Conservation (phyloP, 371 early-diverging fungal species). For the Lichtheimia hyalospora region DNA sequence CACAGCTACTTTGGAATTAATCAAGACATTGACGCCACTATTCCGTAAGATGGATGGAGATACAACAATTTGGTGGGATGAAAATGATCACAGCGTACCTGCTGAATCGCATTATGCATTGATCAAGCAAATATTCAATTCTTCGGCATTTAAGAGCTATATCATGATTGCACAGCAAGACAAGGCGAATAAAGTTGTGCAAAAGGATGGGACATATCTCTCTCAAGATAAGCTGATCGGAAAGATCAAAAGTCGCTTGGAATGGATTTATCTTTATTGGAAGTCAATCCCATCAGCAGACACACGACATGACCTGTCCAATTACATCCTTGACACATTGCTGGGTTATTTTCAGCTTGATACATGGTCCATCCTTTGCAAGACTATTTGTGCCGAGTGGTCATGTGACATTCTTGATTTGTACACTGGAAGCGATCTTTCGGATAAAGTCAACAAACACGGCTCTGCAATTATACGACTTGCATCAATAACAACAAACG, state of each 20-base stretch:
- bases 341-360: conserved; percentile 43
- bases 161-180: conserved; percentile 38
- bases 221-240: conserved; percentile 38
- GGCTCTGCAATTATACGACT: conserved; percentile 19
- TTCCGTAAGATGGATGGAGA: conserved; percentile 23
- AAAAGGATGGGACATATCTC: conserved; percentile 34
- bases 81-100: conserved; percentile 10
- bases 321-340: conserved; percentile 27
- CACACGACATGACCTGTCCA: conserved; percentile 23
- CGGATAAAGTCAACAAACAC: conserved; percentile 27
- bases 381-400: conserved; percentile 29
- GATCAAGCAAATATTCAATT: conserved; percentile 34
- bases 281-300: conserved; percentile 23
- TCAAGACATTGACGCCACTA: conserved; percentile 11
- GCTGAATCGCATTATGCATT: conserved; percentile 17
- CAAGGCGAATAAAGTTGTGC: conserved; percentile 28
- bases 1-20: not conserved
- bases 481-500: conserved; percentile 10
- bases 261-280: conserved; percentile 41
- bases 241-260: conserved; percentile 34
- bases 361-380: conserved; percentile 32
- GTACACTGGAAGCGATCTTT: conserved; percentile 3
- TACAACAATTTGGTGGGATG: conserved; percentile 25
- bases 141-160: conserved; percentile 27
- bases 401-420: no score